phyloP scores from a whole-genome alignment of 495 filamentous ascomycete genomes.

The Xylaria curta region DNA sequence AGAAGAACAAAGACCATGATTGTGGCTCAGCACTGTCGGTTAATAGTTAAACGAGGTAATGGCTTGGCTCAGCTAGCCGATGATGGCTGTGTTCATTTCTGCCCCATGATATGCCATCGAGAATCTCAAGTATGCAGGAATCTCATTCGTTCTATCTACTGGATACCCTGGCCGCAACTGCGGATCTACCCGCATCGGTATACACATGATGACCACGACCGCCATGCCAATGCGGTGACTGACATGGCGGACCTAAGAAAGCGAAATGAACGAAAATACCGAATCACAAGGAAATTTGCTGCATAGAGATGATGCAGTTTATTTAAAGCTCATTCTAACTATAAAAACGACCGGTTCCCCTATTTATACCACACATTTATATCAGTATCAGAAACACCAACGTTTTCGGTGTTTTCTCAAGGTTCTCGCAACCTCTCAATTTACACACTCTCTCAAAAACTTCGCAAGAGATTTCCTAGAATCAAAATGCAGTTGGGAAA shows the following conservation, averaged over 20 bases:
- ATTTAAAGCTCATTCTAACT: background rate
- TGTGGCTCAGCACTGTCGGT: background rate
- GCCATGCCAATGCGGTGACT: constrained; percentile 7
- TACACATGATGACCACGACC: constrained; percentile 1
- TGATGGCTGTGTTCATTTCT: constrained; percentile 11
- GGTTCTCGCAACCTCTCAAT: background rate
- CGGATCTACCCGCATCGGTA: constrained; percentile 2
- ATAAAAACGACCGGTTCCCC: background rate
- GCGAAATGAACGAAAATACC: background rate
- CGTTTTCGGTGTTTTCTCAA: background rate
- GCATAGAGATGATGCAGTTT: background rate
- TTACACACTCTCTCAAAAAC: background rate
- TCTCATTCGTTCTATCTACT: background rate
- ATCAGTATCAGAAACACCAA: background rate
- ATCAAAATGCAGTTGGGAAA: constrained; percentile 18
- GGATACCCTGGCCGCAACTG: background rate
- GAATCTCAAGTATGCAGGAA: background rate
- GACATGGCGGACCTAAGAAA: background rate
- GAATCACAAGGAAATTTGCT: background rate
- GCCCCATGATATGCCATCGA: background rate
- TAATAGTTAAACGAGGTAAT: background rate
- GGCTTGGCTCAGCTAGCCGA: constrained; percentile 20
- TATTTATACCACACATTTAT: background rate
- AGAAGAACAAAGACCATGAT: background rate
- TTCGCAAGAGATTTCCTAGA: background rate